Evolutionary conservation across 805 yeast genomes (phyloP).

Genomic region (Lipomyces sp.): DNA sequence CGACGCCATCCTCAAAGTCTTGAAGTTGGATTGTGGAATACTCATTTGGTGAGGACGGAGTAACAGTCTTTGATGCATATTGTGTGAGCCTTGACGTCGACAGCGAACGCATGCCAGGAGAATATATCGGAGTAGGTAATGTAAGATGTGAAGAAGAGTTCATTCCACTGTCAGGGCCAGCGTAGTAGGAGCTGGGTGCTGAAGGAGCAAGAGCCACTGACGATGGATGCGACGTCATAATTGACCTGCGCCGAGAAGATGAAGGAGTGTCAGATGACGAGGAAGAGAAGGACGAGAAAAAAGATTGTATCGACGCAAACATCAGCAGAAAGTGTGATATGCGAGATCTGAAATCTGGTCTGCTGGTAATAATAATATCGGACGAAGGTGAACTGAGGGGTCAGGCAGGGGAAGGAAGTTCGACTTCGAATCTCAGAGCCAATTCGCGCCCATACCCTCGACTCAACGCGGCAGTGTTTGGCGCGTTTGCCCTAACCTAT

Average conservation of each 20-base stretch:
- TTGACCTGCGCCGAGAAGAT: background rate
- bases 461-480: too few relatives aligned
- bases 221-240: slow-evolving; percentile 17
- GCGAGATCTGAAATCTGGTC: background rate
- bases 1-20: slow-evolving; percentile 62
- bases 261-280: slow-evolving; percentile 7
- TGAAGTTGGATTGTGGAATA: slow-evolving; percentile 45
- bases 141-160: slow-evolving; percentile 20
- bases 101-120: slow-evolving; percentile 36
- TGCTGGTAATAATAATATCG: background rate
- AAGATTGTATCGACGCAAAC: slow-evolving; percentile 12
- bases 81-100: slow-evolving; percentile 26
- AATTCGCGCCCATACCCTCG: background rate
- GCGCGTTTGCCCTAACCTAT: background rate
- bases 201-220: slow-evolving; percentile 15
- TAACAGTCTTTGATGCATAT: background rate
- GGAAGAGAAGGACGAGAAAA: slow-evolving; percentile 5
- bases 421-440: background rate
- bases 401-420: background rate
- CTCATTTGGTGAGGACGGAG: background rate
- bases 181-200: background rate
- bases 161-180: slow-evolving; percentile 5
- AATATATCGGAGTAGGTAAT: slow-evolving; percentile 26
- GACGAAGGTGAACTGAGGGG: background rate
- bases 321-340: background rate